phyloP scores from a whole-genome alignment of 352 stramenopile species.

The Blastocystis sp. region DNA sequence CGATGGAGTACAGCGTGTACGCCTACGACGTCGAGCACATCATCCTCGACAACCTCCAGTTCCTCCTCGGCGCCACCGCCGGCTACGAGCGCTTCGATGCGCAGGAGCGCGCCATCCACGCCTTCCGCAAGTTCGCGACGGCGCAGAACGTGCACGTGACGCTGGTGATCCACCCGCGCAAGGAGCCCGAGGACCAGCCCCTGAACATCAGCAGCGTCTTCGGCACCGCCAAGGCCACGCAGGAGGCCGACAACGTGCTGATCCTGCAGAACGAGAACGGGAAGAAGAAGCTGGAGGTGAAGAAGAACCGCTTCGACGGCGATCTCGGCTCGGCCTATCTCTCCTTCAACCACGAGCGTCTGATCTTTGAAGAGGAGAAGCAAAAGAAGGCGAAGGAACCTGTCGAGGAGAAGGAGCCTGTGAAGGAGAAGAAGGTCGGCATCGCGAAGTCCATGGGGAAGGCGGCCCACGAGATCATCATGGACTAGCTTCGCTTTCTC shows the following conservation, averaged over 20 bases:
- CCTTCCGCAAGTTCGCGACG: constrained; percentile 89
- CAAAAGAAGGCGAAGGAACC: not conserved
- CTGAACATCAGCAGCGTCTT: constrained; percentile 92
- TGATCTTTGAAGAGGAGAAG: constrained; percentile 52
- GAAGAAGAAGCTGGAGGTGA: constrained; percentile 73
- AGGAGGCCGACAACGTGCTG: constrained; percentile 98
- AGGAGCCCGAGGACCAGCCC: constrained; percentile 88
- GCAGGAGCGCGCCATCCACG: constrained; percentile 77
- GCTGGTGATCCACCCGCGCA: constrained; percentile 95
- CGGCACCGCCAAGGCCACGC: constrained; percentile 94
- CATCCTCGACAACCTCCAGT: constrained; percentile 98
- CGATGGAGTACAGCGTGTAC: constrained; percentile 96
- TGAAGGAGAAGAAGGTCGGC: not conserved
- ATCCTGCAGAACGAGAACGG: constrained; percentile 85
- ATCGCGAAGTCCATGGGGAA: not conserved
- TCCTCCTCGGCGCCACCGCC: constrained; percentile 86
- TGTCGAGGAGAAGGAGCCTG: not conserved
- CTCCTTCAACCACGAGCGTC: constrained; percentile 76
- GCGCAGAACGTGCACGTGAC: constrained; percentile 94
- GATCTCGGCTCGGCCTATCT: constrained; percentile 82
- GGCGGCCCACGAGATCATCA: constrained; percentile 64
- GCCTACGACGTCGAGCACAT: constrained; percentile 96
- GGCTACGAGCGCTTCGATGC: constrained; percentile 79
- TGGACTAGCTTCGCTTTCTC: constrained; percentile 45
- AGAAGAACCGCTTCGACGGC: constrained; percentile 90